Evolutionary conservation across 2,329 filamentous ascomycete genomes (phyloP).

Genomic region (Parafenestella ontariensis): DNA sequence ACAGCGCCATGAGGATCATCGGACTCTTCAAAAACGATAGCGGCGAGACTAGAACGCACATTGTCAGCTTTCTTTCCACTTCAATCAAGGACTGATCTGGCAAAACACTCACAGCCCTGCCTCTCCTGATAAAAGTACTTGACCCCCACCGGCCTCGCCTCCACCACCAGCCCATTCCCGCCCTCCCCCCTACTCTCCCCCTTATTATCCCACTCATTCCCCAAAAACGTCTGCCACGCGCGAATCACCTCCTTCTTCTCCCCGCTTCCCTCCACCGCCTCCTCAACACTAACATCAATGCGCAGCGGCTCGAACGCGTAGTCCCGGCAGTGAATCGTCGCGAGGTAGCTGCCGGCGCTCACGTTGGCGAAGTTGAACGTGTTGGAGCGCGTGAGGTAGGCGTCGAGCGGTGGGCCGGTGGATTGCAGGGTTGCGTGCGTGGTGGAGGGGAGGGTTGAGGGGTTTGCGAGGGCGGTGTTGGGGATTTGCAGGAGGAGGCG

Average conservation of each 20-base stretch:
- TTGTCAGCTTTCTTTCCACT: constrained; percentile 29
- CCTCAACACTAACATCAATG: constrained; percentile 68
- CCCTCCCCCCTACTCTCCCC: constrained; percentile 66
- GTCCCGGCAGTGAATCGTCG: constrained; percentile 78
- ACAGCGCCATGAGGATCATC: constrained; percentile 91
- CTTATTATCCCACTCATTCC: constrained; percentile 88
- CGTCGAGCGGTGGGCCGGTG: constrained; percentile 57
- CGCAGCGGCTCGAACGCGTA: constrained; percentile 80
- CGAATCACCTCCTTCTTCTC: constrained; percentile 57
- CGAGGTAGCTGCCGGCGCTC: constrained; percentile 76
- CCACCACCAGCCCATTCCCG: constrained; percentile 59
- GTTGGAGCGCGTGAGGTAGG: constrained; percentile 71
- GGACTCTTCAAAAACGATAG: constrained; percentile 87
- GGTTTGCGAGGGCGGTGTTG: constrained; percentile 51
- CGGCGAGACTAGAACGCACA: constrained; percentile 72
- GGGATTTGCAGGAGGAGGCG: constrained; percentile 62
- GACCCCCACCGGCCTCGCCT: constrained; percentile 65
- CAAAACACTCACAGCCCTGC: constrained; percentile 68
- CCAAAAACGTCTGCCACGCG: constrained; percentile 85
- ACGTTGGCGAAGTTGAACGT: constrained; percentile 80
- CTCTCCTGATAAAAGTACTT: constrained; percentile 83
- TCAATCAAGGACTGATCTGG: not conserved
- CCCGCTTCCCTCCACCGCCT: constrained; percentile 36
- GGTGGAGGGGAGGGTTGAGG: constrained; percentile 59
- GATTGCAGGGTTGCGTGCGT: constrained; percentile 73